Conservation (phyloP, 2,329 filamentous ascomycete species). For the Trichoderma semiorbis region DNA sequence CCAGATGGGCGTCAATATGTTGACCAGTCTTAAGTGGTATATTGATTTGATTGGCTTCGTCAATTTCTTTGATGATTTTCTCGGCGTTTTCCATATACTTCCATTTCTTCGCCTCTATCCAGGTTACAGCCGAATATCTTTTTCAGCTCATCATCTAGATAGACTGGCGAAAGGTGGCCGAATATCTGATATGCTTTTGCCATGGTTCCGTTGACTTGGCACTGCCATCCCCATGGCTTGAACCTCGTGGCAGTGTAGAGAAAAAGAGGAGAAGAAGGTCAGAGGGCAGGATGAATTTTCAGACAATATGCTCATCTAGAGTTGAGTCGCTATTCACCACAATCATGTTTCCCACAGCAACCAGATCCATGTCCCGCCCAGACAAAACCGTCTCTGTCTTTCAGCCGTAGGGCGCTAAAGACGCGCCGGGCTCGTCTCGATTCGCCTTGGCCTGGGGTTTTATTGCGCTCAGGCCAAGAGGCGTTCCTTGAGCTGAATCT, state of each 20-base stretch:
- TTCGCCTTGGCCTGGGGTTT: neutral
- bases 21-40: neutral
- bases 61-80: neutral
- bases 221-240: neutral
- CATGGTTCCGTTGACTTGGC: neutral
- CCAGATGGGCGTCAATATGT: neutral
- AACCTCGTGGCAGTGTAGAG: neutral
- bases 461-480: neutral
- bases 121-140: neutral
- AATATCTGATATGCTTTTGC: neutral
- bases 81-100: accelerated
- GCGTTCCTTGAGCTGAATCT: neutral
- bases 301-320: neutral
- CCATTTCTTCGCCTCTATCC: neutral
- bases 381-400: neutral
- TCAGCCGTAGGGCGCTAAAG: slow-evolving; percentile 8
- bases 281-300: neutral
- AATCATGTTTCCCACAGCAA: neutral
- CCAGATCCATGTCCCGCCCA: neutral
- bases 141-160: neutral
- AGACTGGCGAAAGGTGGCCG: neutral
- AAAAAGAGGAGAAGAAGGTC: neutral
- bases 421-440: neutral
- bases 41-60: neutral
- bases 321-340: neutral